Base-by-base conservation (phyloP, 208 protist species). In the Borovskyia barvae region DNA sequence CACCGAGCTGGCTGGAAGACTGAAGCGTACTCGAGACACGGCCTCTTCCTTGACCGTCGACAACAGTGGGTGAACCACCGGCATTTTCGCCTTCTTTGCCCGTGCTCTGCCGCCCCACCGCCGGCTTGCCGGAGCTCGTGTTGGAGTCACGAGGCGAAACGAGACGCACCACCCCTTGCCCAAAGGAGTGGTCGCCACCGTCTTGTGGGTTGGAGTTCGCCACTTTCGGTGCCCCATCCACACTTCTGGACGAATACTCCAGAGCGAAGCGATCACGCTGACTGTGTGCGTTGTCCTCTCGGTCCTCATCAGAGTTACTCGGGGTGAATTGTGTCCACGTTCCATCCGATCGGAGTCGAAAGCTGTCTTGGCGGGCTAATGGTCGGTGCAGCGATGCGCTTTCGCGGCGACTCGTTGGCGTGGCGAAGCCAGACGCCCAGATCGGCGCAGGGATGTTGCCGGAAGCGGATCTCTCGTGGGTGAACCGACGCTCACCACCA, bases 271-370 rank as follows among this genome's bases (percentile, higher is more conserved):
- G 24, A 24, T 48, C 60, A 17, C 24, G 12, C 25, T 32, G 47
- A 1, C 15, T 47, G 2, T 32, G 29, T 3, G 24, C 37, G 20
- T 39, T 37, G 20, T 63, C 35, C 19, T 49, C 30, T 22, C 9
- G n/a, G 6, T 56, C 57, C 11, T 53, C 64, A 4, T 63, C 64
- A 8, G 63, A 69, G n/a, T 24, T 29, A 17, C 33, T 68, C 25
- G 62, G 62, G 45, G 52, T 68, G 62, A 43, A 70, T 41, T 70
- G 64, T 48, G 55, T 70, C 64, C 64, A 70, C 20, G 54, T 70
- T 29, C 17, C 19, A 26, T 62, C 54, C 2, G 64, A 70, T 32
- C 56, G 53, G 24, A 70, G 40, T 1, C 64, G 64, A 26, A 70
- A 63, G 37, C 64, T 70, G 14, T 45, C 64, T 9, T 70, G 64